Evolutionary conservation across 2,329 filamentous ascomycete species (phyloP), one percentile per base, ranked within the genome.

Genomic region (Phialophora verrucosa): DNA sequence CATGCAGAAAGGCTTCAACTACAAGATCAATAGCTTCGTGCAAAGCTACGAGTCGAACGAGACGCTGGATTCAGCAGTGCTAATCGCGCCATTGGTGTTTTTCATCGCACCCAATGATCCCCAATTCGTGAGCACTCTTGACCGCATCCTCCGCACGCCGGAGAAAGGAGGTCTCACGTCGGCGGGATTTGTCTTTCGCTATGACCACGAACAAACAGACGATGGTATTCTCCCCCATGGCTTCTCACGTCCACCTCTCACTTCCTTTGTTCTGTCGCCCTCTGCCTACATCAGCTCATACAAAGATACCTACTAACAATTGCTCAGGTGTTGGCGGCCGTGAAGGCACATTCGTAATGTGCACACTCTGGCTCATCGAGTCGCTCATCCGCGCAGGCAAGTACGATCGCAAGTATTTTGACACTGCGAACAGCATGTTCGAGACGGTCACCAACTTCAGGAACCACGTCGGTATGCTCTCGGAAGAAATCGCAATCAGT

Each of bases 351-450:
- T 93, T 93, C 75, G 88, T 85, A 73, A 92, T 93, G 90, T 92
- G 90, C 74, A 93, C 90, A 0, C 93, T 93, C 76, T 93, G 91
- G 91, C 85, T 92, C 0, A 89, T 93, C 12, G 91, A 93, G 77
- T 90, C 90, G 27, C 84, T 93, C 78, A 91, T 90, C 32, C 84
- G 90, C 35, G 66, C 68, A 32, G 65, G 63, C n/a, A 44, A 65
- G 29, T 62, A 67, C 32, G 25, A 47, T 27, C 76, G 75, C 6
- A 72, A 78, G 59, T 74, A 80, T 47, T 75, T 74, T 50, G 76
- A 76, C 59, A 76, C 78, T 57, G 82, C 90, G 6, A 83, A 91
- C 70, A 89, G 85, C 70, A 81, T 92, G 50, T 93, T 93, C 72
- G 90, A 93, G 78, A 92, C 91, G 73, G 91, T 92, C 83, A 81